These are phyloP conservation scores for Populus deltoides DNA, from an alignment of 345 rosid genomes.

Conservation along the genomic window DNA sequence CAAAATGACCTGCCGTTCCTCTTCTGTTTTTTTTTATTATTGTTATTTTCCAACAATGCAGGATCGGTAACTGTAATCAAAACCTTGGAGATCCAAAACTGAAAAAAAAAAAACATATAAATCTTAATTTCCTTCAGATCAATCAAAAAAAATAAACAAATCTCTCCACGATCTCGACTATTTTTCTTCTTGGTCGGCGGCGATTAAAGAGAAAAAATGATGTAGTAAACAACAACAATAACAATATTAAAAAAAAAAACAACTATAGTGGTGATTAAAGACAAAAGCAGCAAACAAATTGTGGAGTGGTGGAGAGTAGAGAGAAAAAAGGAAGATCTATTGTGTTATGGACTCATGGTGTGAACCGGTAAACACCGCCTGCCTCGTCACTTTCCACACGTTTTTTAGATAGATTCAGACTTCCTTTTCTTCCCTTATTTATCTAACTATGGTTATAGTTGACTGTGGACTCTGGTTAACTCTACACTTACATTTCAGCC, in stretches of 20 bases:
- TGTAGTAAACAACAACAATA: too few species aligned
- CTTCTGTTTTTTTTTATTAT: not conserved
- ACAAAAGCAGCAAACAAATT: not conserved
- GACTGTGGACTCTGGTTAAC: slow-evolving; percentile 21
- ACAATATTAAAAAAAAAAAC: too few species aligned
- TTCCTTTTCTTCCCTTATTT: not conserved
- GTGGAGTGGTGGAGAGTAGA: not conserved
- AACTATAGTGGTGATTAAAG: not conserved
- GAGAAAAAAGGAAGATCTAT: not conserved
- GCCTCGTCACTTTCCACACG: slow-evolving; percentile 10
- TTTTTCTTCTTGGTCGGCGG: slow-evolving; percentile 20
- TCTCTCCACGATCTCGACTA: slow-evolving; percentile 3
- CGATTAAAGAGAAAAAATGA: not conserved
- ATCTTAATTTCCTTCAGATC: not conserved
- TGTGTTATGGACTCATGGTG: not conserved
- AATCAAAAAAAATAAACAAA: not conserved
- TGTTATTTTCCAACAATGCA: slow-evolving; percentile 28
- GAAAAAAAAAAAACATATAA: not conserved
- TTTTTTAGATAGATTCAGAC: not conserved
- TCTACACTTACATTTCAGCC: slow-evolving; percentile 9
- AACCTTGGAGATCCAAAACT: not conserved
- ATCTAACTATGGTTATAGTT: slow-evolving; percentile 24
- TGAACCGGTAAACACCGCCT: slow-evolving; percentile 26
- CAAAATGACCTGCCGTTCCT: slow-evolving; percentile 4
- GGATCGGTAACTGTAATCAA: slow-evolving; percentile 4